Evolutionary conservation across 768 basidiomycete species (phyloP).

Genomic region (Tylopilus subfusipes): DNA sequence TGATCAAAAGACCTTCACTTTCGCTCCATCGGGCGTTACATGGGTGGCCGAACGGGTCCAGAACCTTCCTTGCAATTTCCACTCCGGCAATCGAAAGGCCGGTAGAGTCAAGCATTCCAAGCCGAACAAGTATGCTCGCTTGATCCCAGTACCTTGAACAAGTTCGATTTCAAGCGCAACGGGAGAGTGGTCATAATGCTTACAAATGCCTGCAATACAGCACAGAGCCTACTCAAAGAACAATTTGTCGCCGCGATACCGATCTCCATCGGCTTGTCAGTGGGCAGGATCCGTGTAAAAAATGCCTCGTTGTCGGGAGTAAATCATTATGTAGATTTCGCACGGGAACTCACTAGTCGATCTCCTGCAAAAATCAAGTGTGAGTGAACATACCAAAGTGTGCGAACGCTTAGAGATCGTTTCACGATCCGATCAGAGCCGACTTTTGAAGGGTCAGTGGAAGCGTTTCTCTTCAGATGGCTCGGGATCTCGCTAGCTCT

Average conservation of each 20-base stretch:
- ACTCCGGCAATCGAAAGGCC: constrained; percentile 37
- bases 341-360: constrained; percentile 35
- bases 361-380: constrained; percentile 30
- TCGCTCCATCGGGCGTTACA: constrained; percentile 38
- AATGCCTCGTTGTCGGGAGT: constrained; percentile 4
- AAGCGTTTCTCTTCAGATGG: background rate
- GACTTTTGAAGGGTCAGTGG: constrained; percentile 18
- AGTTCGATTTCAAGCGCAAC: background rate
- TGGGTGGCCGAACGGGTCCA: constrained; percentile 40
- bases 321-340: background rate
- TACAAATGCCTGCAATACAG: constrained; percentile 17
- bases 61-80: constrained; percentile 39
- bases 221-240: constrained; percentile 39
- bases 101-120: constrained; percentile 34
- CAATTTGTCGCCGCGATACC: constrained; percentile 48
- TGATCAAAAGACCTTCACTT: constrained; percentile 34
- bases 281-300: constrained; percentile 37
- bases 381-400: constrained; percentile 29
- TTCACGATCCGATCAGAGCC: constrained; percentile 46
- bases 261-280: constrained; percentile 38
- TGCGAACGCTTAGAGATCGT: constrained; percentile 44
- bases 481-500: constrained; percentile 33
- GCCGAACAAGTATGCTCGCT: constrained; percentile 44
- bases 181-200: background rate
- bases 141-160: constrained; percentile 45